These are phyloP conservation scores for Cinnamomum chago DNA, from an alignment of 164 flowering plant species.

Conservation along the genomic window DNA sequence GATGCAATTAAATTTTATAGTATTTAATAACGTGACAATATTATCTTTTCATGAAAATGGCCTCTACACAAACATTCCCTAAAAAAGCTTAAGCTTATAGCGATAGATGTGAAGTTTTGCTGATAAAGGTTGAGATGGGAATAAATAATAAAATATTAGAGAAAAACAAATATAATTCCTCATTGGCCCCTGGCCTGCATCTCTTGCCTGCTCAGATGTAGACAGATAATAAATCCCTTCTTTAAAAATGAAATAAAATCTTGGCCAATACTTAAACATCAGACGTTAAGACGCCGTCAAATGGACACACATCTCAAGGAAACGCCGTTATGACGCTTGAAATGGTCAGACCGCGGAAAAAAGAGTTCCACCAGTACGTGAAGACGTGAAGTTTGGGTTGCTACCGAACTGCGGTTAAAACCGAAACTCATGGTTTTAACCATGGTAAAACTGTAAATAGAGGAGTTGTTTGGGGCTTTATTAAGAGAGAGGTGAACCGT, in stretches of 20 bases:
- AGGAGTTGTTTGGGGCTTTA: no score
- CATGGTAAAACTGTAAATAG: no score
- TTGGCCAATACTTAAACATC: background rate
- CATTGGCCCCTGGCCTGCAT: background rate
- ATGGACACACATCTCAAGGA: background rate
- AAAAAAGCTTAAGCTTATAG: no score
- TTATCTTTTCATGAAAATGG: no score
- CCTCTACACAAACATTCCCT: no score
- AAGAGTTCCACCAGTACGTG: background rate
- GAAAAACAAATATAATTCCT: no score
- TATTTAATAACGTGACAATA: no score
- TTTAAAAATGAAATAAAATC: background rate
- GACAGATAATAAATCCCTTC: background rate
- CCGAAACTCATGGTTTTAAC: background rate
- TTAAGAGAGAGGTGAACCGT: no score
- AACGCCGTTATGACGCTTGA: background rate
- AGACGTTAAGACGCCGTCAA: background rate
- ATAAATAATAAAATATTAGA: no score
- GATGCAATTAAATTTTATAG: no score
- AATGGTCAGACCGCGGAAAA: background rate
- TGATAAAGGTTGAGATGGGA: no score
- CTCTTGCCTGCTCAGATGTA: slow-evolving; percentile 8
- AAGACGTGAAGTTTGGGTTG: background rate
- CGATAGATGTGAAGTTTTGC: no score
- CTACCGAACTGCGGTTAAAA: background rate